phyloP scores from a whole-genome alignment of 2,329 filamentous ascomycete genomes.

The Sordariomycetes sp. region DNA sequence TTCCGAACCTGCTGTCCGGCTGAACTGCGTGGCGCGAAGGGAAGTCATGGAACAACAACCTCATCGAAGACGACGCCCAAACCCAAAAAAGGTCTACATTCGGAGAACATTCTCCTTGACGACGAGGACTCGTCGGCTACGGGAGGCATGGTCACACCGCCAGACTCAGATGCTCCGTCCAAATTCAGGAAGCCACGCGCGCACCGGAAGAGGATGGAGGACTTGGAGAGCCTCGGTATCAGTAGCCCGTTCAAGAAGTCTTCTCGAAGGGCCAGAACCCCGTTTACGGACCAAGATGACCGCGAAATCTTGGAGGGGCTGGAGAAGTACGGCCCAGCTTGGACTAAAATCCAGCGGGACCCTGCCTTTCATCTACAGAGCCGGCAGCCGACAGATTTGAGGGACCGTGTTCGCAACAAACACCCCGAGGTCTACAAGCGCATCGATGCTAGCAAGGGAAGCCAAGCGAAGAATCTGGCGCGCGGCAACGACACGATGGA shows the following conservation, averaged over 20 bases:
- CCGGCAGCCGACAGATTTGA: conserved; percentile 52
- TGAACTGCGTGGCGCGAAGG: conserved; percentile 40
- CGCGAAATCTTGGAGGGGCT: conserved; percentile 52
- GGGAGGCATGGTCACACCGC: conserved; percentile 5
- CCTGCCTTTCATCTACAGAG: conserved; percentile 45
- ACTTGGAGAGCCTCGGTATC: conserved; percentile 49
- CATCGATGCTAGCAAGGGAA: conserved; percentile 45
- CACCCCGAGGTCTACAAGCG: conserved; percentile 48
- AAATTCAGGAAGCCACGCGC: conserved; percentile 41
- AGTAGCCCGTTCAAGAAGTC: conserved; percentile 54
- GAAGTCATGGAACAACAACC: conserved; percentile 10
- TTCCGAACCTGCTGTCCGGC: conserved; percentile 58
- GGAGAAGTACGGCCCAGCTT: conserved; percentile 50
- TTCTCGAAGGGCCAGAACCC: conserved; percentile 46
- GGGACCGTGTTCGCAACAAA: conserved; percentile 56
- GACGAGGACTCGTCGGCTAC: conserved; percentile 23
- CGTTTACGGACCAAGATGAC: conserved; percentile 56
- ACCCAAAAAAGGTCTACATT: conserved; percentile 36
- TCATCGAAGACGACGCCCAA: neutral
- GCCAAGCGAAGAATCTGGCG: conserved; percentile 29
- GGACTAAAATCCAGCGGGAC: conserved; percentile 58
- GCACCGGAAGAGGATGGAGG: conserved; percentile 46
- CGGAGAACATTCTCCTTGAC: conserved; percentile 45
- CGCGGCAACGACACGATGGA: conserved; percentile 37
- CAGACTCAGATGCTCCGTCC: conserved; percentile 21